Evolutionary conservation across 176 grass and related monocot species (phyloP), one percentile per base, ranked within the genome.

Genomic region (Phoenix dactylifera): DNA sequence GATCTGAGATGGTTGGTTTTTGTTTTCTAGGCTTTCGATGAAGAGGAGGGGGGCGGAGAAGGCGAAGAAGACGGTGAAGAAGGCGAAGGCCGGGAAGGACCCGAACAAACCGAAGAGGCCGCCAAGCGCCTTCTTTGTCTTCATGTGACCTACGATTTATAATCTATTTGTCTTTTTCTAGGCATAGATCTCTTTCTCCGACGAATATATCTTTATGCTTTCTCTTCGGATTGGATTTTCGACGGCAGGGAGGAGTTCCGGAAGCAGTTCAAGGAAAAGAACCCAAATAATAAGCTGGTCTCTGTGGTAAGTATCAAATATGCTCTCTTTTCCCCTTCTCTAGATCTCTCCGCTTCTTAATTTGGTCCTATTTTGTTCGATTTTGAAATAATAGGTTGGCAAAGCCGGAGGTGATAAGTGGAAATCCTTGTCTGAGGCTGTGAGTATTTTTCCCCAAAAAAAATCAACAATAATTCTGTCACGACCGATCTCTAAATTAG

Each of bases 351-450:
- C 32, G 30, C 3, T 5, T 52, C 26, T 44, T 25, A 19, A 57
- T 70, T 63, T 64, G 4, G 16, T 51, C 35, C 35, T 14, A 10
- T 44, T 15, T 28, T 12, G 18, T n/a, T 26, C 15, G 49, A 52
- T 65, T 16, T 4, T 44, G 35, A 12, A 44, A 44, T 64, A 63
- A 52, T 58, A 98, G 94, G 88, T 93, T 26, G 94, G 88, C 1
- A 98, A 98, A 70, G 94, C 88, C 0, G 94, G 84, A 1, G 94
- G 88, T 26, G 85, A 89, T 23, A 98, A 89, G 84, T 98, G 94
- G 94, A 98, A 98, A 81, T 71, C 82, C 51, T 19, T 98, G 49
- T 80, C 18, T 17, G 94, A 98, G 15, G 54, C 84, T 32, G 94
- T 98, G 72, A 71, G 69, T 48, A 16, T 14, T 28, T 29, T 48